These are phyloP conservation scores for Boletellus sp. DNA, from an alignment of 768 basidiomycete genomes.

Conservation along the genomic window DNA sequence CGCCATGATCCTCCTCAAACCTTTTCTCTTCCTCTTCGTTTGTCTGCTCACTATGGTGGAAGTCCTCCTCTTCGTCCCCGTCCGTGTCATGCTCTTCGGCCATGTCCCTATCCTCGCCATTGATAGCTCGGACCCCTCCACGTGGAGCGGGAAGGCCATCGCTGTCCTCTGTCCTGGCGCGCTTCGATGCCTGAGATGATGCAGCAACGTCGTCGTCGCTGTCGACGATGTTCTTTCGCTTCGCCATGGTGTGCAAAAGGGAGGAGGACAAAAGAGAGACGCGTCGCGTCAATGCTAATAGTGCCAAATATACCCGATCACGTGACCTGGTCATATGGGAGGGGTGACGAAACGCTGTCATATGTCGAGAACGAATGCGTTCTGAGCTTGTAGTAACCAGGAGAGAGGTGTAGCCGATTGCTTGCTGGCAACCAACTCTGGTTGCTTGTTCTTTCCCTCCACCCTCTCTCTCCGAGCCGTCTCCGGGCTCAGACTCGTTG, in stretches of 20 bases:
- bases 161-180: constrained; percentile 40
- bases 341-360: neutral
- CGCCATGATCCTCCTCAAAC: constrained; percentile 61
- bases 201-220: constrained; percentile 39
- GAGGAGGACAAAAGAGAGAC: constrained; percentile 21
- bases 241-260: constrained; percentile 41
- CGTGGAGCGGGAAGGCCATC: constrained; percentile 30
- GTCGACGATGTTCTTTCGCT: constrained; percentile 45
- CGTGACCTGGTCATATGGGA: neutral
- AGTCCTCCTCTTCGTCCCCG: constrained; percentile 30
- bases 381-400: neutral
- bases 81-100: constrained; percentile 29
- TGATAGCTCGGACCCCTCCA: constrained; percentile 30
- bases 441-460: constrained; percentile 1
- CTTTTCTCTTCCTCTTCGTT: constrained; percentile 59
- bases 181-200: constrained; percentile 39
- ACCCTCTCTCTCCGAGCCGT: constrained; percentile 3
- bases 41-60: constrained; percentile 34
- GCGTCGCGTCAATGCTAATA: constrained; percentile 25
- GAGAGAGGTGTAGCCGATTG: constrained; percentile 20
- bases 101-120: constrained; percentile 32
- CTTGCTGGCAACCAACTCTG: constrained; percentile 17
- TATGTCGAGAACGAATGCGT: neutral
- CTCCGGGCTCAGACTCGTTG: constrained; percentile 13
- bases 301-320: constrained; percentile 19